phyloP scores from a whole-genome alignment of 2,329 filamentous ascomycete genomes.

The Cordyceps fumosorosea region DNA sequence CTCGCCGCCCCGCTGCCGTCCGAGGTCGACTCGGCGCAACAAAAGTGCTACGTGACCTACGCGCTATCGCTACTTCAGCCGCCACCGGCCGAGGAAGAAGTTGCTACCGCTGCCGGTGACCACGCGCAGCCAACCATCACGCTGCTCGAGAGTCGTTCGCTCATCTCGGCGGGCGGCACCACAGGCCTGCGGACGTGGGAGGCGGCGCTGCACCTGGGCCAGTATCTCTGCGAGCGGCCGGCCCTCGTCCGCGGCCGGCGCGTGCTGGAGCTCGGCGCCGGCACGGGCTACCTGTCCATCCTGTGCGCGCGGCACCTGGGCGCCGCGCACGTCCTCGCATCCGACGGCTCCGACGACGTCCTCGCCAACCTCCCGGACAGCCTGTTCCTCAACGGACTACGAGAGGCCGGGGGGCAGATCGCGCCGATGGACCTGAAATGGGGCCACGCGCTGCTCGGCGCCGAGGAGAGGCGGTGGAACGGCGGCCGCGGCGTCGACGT shows the following conservation, averaged over 20 bases:
- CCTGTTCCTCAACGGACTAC: slow-evolving; percentile 60
- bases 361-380: slow-evolving; percentile 62
- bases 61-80: slow-evolving; percentile 30
- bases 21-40: slow-evolving; percentile 60
- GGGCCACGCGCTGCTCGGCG: slow-evolving; percentile 54
- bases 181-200: slow-evolving; percentile 79
- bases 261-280: slow-evolving; percentile 67
- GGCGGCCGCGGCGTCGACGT: slow-evolving; percentile 47
- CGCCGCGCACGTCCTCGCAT: slow-evolving; percentile 55
- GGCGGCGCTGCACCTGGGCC: slow-evolving; percentile 65
- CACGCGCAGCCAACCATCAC: slow-evolving; percentile 38
- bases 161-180: slow-evolving; percentile 65
- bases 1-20: slow-evolving; percentile 58
- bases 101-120: neutral
- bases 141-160: slow-evolving; percentile 60
- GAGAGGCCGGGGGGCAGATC: slow-evolving; percentile 33
- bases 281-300: slow-evolving; percentile 70
- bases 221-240: slow-evolving; percentile 52
- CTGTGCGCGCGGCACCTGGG: slow-evolving; percentile 63
- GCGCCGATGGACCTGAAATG: slow-evolving; percentile 53
- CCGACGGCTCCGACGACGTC: slow-evolving; percentile 69
- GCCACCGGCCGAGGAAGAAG: neutral
- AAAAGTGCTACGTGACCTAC: slow-evolving; percentile 71
- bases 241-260: slow-evolving; percentile 44
- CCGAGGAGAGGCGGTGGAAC: slow-evolving; percentile 49